phyloP scores from a whole-genome alignment of 2,329 filamentous ascomycete genomes.

The Aspergillus tamarii region DNA sequence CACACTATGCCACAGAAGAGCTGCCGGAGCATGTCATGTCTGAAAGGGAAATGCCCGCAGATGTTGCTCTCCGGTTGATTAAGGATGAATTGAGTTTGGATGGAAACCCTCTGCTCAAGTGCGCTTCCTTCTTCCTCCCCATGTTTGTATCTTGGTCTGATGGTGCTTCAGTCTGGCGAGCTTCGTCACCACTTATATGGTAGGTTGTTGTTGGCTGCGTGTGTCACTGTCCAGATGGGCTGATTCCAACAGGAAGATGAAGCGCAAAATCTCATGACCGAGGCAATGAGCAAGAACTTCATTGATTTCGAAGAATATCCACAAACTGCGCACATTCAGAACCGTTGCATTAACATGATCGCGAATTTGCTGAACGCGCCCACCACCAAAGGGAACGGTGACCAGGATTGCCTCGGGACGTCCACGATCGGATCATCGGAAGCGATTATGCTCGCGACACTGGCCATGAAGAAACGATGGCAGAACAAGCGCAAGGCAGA shows the following conservation, averaged over 20 bases:
- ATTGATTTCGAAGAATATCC: slow-evolving; percentile 71
- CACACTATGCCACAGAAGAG: slow-evolving; percentile 77
- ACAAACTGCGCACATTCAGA: slow-evolving; percentile 63
- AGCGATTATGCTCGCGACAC: slow-evolving; percentile 69
- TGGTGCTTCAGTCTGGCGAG: slow-evolving; percentile 35
- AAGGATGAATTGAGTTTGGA: slow-evolving; percentile 67
- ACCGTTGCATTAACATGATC: slow-evolving; percentile 70
- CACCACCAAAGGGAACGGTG: slow-evolving; percentile 52
- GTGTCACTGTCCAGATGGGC: not conserved
- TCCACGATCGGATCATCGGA: slow-evolving; percentile 73
- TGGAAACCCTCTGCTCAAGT: slow-evolving; percentile 69
- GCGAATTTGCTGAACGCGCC: slow-evolving; percentile 65
- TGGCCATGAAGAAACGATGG: slow-evolving; percentile 77
- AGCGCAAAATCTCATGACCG: slow-evolving; percentile 65
- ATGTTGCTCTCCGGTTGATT: slow-evolving; percentile 68
- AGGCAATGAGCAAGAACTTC: slow-evolving; percentile 72
- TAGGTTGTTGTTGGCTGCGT: not conserved
- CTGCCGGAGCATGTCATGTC: slow-evolving; percentile 83
- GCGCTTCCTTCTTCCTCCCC: slow-evolving; percentile 36
- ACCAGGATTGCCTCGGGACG: slow-evolving; percentile 63
- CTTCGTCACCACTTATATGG: slow-evolving; percentile 73
- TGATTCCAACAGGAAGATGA: slow-evolving; percentile 54
- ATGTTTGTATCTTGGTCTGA: not conserved
- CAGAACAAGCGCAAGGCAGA: slow-evolving; percentile 63
- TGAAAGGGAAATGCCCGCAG: slow-evolving; percentile 81